A percentile compares a stretch with the other conserved stretches of the same genome.
Conservation (phyloP, 2,329 filamentous ascomycete genomes). For the Diaporthe sp. region DNA sequence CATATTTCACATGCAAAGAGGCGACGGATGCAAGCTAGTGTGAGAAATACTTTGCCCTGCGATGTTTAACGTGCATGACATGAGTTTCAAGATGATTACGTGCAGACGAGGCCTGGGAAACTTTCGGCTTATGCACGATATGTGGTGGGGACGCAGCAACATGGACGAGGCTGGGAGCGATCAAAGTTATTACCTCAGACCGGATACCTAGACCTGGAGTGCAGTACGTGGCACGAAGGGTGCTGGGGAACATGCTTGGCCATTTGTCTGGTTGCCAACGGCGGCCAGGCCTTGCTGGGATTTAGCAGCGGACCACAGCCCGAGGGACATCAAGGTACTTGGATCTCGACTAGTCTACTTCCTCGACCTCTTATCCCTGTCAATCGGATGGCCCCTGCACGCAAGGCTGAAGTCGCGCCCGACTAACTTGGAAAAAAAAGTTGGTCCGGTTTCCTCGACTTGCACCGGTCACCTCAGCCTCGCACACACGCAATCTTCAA, state of each 20-base stretch:
- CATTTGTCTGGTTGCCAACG: conserved; percentile 18
- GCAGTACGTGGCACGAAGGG: not conserved
- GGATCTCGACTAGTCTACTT: not conserved
- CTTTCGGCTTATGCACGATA: conserved; percentile 28
- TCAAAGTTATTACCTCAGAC: not conserved
- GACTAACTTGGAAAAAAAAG: not conserved
- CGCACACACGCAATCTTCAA: not conserved
- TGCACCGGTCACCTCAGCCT: not conserved
- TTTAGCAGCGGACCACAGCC: not conserved
- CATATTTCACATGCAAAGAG: conserved; percentile 10
- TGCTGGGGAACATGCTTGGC: not conserved
- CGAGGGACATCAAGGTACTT: conserved; percentile 24
- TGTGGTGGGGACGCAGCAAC: not conserved
- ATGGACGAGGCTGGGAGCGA: conserved; percentile 15
- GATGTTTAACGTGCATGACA: conserved; percentile 15
- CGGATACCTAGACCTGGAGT: not conserved
- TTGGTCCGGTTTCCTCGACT: not conserved
- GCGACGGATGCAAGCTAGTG: not conserved
- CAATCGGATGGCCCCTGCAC: conserved; percentile 10
- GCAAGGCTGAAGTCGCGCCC: conserved; percentile 10
- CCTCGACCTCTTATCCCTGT: conserved; percentile 26
- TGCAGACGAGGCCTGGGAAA: conserved; percentile 21
- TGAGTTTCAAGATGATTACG: conserved; percentile 25
- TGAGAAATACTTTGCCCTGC: conserved; percentile 11
- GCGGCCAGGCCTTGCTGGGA: not conserved